Evolutionary conservation across 257 asterid genomes (phyloP), one percentile per base, ranked within the genome.

Genomic region (Solanum commersonii): DNA sequence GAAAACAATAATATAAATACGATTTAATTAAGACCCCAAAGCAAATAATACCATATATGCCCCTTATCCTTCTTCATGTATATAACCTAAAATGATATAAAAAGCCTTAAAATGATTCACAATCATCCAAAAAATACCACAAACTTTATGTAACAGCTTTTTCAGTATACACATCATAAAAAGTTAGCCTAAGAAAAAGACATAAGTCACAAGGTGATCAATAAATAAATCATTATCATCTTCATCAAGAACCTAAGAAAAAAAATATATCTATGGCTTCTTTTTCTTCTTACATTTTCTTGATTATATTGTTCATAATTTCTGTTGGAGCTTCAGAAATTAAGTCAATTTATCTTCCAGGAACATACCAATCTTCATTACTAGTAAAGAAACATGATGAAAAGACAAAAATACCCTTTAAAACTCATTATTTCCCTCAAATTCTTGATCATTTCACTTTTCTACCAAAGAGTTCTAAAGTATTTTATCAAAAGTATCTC

Each of bases 371-470:
- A 73, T 85, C 96, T 82, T 92, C 95, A 8, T 40, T 90, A 74
- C 40, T 90, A 37, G 31, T 23, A 23, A 92, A 88, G 89, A 94
- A 90, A 84, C 76, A 73, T 42, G 86, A 13, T 35, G 85, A 29
- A 85, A 90, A 91, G 71, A 90, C 92, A 85, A 93, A 88, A 49
- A 67, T 92, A 65, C 95, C 95, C 83, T 93, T 91, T 81, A 89
- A 93, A 90, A 68, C 88, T 81, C 93, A 91, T 23, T 94, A 93
- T 52, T 95, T 95, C 2, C 98, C 98, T 82, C 98, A 95, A 83
- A 74, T 87, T 90, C 89, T 95, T 42, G 98, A 95, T 90, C 98
- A 95, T 90, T 95, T 95, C 90, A 94, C 95, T 87, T 95, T 93
- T 83, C 82, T 76, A 71, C 95, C 95, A 20, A 86, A 73, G 29